Conservation (phyloP, 208 protist genomes). For the Wallacemonas sp. region DNA sequence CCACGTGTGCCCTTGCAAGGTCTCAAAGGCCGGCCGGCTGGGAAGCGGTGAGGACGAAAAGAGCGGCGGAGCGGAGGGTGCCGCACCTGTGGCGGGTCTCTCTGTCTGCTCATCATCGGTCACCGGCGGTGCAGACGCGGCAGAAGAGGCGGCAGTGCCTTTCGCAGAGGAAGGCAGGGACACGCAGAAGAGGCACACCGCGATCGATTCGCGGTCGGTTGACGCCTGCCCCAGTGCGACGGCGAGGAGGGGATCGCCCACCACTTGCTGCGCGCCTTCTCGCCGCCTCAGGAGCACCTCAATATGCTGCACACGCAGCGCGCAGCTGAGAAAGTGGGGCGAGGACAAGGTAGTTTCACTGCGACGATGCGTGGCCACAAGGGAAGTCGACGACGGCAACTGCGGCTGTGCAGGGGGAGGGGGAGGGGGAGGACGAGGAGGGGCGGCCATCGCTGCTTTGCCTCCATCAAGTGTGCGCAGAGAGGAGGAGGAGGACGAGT, state of each 20-base stretch:
- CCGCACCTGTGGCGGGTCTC: too few species aligned
- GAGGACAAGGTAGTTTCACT: constrained; percentile 9
- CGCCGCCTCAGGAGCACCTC: constrained; percentile 53
- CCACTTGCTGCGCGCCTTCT: constrained; percentile 28
- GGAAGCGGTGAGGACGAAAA: background rate
- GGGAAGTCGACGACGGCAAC: background rate
- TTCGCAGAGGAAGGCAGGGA: background rate
- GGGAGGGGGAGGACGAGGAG: background rate
- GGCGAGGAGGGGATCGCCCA: constrained; percentile 44
- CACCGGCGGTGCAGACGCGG: background rate
- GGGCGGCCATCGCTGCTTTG: background rate
- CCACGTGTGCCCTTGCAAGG: background rate
- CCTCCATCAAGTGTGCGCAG: too few species aligned
- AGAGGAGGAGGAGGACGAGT: too few species aligned
- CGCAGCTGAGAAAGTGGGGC: constrained; percentile 16
- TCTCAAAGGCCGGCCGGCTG: background rate
- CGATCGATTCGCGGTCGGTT: constrained; percentile 25
- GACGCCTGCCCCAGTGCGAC: constrained; percentile 54
- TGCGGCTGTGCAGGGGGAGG: background rate
- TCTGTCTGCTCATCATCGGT: too few species aligned
- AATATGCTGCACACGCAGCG: constrained; percentile 44
- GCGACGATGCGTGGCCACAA: too few species aligned
- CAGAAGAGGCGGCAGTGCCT: background rate
- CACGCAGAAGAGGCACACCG: constrained; percentile 56
- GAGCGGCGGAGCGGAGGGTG: too few species aligned